Percentiles rank a stretch among this genome's conserved stretches.
These are phyloP conservation scores for Apocynum venetum DNA, from an alignment of 257 asterid genomes.

Conservation along the genomic window DNA sequence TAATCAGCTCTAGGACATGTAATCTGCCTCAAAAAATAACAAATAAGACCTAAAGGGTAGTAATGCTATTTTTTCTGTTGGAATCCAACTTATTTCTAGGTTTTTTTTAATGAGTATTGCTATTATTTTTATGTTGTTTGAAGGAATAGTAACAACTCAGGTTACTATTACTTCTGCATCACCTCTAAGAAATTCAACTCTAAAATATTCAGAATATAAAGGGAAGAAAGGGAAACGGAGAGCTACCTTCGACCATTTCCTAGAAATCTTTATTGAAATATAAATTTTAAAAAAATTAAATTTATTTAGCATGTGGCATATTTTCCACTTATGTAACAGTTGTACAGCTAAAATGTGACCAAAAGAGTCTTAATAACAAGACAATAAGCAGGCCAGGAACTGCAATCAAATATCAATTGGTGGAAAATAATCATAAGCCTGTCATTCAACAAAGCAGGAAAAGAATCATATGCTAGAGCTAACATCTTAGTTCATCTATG, in stretches of 20 bases:
- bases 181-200: not conserved
- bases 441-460: not conserved
- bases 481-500: constrained; percentile 7
- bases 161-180: not conserved
- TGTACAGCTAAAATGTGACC: not conserved
- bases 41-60: not conserved
- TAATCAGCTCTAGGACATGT: not conserved
- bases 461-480: not conserved
- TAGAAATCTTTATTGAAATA: no score
- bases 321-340: not conserved
- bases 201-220: not conserved
- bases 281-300: no score
- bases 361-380: not conserved
- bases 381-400: not conserved
- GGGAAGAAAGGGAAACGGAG: not conserved
- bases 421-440: not conserved
- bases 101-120: no score
- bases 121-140: no score
- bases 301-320: not conserved
- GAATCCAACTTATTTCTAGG: not conserved
- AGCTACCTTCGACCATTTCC: not conserved
- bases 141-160: not conserved
- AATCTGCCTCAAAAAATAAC: not conserved
- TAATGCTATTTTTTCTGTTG: no score
- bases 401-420: not conserved